These are phyloP conservation scores for Aspergillus brunneoviolaceus DNA, from an alignment of 2,329 filamentous ascomycete species.

Conservation along the genomic window DNA sequence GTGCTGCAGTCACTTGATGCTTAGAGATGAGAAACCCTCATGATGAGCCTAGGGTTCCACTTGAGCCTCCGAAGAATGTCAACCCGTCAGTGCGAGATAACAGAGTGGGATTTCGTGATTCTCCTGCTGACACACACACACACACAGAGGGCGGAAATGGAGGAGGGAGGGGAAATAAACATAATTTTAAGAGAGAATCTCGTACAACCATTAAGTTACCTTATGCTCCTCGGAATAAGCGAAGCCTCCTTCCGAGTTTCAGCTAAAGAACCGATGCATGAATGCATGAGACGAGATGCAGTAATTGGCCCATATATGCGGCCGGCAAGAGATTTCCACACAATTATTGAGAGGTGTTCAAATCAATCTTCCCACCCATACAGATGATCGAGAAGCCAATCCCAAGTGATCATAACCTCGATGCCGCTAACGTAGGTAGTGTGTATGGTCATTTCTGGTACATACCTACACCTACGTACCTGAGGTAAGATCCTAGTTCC, in stretches of 20 bases:
- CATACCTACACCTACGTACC: neutral
- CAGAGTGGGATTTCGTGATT: neutral
- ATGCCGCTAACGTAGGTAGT: constrained; percentile 8
- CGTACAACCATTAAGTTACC: neutral
- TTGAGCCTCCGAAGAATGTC: constrained; percentile 23
- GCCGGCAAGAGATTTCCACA: neutral
- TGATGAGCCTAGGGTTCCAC: constrained; percentile 14
- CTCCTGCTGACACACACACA: neutral
- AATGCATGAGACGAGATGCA: neutral
- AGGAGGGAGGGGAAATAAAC: neutral
- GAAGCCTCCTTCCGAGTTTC: constrained; percentile 14
- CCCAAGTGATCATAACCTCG: constrained; percentile 5
- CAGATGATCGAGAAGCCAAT: neutral
- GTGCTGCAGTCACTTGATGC: constrained; percentile 28
- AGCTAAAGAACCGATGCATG: constrained; percentile 6
- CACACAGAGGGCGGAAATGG: neutral
- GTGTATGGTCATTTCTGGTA: constrained; percentile 19
- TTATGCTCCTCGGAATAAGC: neutral
- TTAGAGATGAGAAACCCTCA: constrained; percentile 15
- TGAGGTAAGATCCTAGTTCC: constrained; percentile 2
- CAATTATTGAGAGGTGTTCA: constrained; percentile 5
- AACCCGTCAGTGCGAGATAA: constrained; percentile 12
- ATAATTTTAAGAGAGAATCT: neutral
- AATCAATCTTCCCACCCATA: constrained; percentile 1
- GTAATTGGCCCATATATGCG: neutral